Conservation (phyloP, 2,329 filamentous ascomycete genomes). For the Neoarthrinium moseri region DNA sequence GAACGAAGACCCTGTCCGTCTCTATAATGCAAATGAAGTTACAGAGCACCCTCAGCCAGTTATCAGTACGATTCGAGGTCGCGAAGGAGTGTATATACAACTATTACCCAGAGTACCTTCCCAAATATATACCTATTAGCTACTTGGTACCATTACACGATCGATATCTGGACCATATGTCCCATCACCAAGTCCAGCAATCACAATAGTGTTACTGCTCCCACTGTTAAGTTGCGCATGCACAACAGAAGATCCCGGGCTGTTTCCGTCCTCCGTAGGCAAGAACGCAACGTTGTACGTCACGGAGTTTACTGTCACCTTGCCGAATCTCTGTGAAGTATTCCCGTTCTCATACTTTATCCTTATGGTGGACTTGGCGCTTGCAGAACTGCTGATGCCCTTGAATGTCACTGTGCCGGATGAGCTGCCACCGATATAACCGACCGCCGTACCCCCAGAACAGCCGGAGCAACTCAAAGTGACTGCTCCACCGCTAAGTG, state of each 20-base stretch:
- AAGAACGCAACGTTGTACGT: slow-evolving; percentile 53
- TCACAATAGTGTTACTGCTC: slow-evolving; percentile 43
- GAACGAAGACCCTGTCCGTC: too few relatives aligned
- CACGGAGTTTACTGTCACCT: slow-evolving; percentile 55
- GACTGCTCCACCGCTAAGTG: slow-evolving; percentile 43
- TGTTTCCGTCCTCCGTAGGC: slow-evolving; percentile 42
- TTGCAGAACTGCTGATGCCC: slow-evolving; percentile 39
- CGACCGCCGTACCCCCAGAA: slow-evolving; percentile 46
- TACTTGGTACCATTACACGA: slow-evolving; percentile 49
- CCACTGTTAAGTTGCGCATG: slow-evolving; percentile 47
- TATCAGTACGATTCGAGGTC: too few relatives aligned
- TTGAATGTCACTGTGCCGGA: slow-evolving; percentile 47
- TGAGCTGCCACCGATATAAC: slow-evolving; percentile 52
- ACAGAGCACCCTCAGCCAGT: too few relatives aligned
- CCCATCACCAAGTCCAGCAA: slow-evolving; percentile 36
- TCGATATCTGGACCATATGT: slow-evolving; percentile 53
- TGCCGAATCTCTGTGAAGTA: slow-evolving; percentile 47
- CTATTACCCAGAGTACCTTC: too few relatives aligned
- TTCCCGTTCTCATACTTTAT: slow-evolving; percentile 59
- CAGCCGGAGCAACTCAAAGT: slow-evolving; percentile 49
- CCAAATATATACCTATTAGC: background rate
- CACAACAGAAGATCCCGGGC: slow-evolving; percentile 44
- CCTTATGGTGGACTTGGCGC: slow-evolving; percentile 48
- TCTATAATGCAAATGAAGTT: too few relatives aligned
- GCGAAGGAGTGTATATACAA: too few relatives aligned